Evolutionary conservation across 306 rosid genomes (phyloP).

Genomic region (Begonia masoniana): DNA sequence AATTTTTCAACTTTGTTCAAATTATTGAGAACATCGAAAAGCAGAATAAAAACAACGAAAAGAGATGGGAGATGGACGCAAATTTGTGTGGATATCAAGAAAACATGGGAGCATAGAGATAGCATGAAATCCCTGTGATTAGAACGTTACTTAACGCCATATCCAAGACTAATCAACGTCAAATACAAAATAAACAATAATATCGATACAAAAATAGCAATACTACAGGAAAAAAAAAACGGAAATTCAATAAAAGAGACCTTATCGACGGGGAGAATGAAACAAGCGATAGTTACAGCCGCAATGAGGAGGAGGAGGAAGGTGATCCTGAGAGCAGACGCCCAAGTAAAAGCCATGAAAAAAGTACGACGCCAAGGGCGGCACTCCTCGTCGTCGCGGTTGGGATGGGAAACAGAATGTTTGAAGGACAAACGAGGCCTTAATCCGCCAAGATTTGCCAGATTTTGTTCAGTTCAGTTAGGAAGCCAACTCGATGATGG

Average conservation of each 20-base stretch:
- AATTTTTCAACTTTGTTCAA: too few species aligned
- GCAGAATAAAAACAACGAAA: too few species aligned
- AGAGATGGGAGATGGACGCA: too few species aligned
- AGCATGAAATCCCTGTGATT: too few species aligned
- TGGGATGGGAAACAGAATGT: constrained; percentile 29
- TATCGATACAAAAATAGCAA: neutral
- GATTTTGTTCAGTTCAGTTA: constrained; percentile 19
- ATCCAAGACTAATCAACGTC: too few species aligned
- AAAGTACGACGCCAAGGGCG: constrained; percentile 27
- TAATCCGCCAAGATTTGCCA: constrained; percentile 69
- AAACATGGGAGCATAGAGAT: too few species aligned
- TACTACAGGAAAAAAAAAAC: too few species aligned
- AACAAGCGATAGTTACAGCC: constrained; percentile 29
- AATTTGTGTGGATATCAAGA: too few species aligned
- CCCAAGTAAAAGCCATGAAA: constrained; percentile 23
- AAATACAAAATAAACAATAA: neutral
- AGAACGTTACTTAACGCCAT: too few species aligned
- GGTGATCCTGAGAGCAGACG: constrained; percentile 23
- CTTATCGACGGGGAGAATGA: constrained; percentile 37
- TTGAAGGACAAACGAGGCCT: constrained; percentile 79
- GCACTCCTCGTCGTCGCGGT: constrained; percentile 12
- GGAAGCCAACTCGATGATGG: too few species aligned
- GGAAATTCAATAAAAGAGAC: constrained; percentile 1
- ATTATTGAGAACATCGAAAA: too few species aligned
- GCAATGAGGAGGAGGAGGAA: constrained; percentile 23